Base-by-base conservation (phyloP, 768 basidiomycete species). In the Terana coerulea region DNA sequence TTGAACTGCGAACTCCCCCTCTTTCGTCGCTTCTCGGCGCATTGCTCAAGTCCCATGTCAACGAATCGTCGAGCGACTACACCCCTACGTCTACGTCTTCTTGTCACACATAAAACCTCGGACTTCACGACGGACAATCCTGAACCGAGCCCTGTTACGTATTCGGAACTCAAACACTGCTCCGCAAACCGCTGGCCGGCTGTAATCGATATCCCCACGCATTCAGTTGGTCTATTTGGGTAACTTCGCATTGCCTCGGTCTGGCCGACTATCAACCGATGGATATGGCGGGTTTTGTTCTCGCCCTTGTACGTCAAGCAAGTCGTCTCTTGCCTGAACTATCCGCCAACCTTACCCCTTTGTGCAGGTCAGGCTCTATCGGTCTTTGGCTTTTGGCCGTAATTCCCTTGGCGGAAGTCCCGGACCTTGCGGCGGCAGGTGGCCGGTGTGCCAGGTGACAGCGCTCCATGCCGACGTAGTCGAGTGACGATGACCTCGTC, bases 241-340 rank as follows among this genome's bases (percentile, higher is more conserved):
- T 17, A 17, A 25, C 47, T 29, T 35, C 34, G 47, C 14, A 26
- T 37, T 19, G 11, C 29, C 49, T 22, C 49, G 49, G 37, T 50
- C 37, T 41, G 37, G 47, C 47, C 47, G 47, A 49, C 47, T 37
- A 49, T 49, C 47, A 49, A 15, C 47, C 47, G 47, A 14, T 30
- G 24, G 11, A 17, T 44, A 17, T 17, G 15, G 42, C 34, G 35
- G 34, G 7, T 22, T 19, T 33, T 33, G 33, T 17, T 37, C 8
- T n/a, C 19, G 28, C 39, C 11, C 30, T 40, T 33, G 36, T 41
- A 40, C 49, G 49, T 50, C 36, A 50, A 41, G 30, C 28, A 41
- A 17, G 21, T 17, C 49, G 17, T 22, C 30, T 29, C 12, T 40
- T 40, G 24, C 39, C 8, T 40, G 39, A 9, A 9, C 39, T 40